Percentiles rank a stretch among this genome's conserved stretches.
phyloP scores from a whole-genome alignment of 2,329 filamentous ascomycete genomes.

The Aspergillus bombycis region DNA sequence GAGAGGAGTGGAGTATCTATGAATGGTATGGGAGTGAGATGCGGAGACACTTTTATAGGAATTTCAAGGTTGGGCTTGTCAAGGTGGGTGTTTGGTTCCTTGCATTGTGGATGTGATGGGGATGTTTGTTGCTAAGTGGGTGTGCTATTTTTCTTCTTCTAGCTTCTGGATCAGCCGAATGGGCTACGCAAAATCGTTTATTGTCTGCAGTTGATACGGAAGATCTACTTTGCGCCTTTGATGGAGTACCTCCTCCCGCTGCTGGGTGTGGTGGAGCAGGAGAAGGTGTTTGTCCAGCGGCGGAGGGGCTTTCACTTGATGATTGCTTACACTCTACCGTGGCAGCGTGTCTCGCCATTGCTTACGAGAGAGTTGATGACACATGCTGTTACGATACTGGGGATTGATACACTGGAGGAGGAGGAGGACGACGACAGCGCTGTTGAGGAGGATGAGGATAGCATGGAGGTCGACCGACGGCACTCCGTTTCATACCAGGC shows the following conservation, averaged over 20 bases:
- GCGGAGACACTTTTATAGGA: constrained; percentile 45
- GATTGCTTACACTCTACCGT: constrained; percentile 52
- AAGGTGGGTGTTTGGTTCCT: constrained; percentile 29
- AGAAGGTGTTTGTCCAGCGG: constrained; percentile 40
- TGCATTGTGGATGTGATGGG: no score
- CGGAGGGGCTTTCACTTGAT: constrained; percentile 50
- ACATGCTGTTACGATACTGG: constrained; percentile 47
- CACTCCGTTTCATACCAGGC: constrained; percentile 42
- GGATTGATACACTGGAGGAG: constrained; percentile 37
- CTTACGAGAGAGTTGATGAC: constrained; percentile 50
- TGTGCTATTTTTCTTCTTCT: not conserved
- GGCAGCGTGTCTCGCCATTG: constrained; percentile 45
- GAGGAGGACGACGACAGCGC: constrained; percentile 21
- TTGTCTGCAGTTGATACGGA: constrained; percentile 40
- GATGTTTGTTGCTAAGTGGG: not conserved
- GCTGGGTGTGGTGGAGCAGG: constrained; percentile 29
- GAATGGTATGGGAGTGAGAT: constrained; percentile 50
- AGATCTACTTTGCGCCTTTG: constrained; percentile 42
- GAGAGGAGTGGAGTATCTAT: constrained; percentile 35
- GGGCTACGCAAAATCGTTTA: constrained; percentile 37
- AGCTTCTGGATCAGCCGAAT: constrained; percentile 31
- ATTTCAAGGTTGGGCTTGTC: constrained; percentile 37
- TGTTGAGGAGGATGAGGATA: constrained; percentile 28
- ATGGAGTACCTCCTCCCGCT: constrained; percentile 37
- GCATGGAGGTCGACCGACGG: constrained; percentile 42